Base-by-base conservation (phyloP, 768 basidiomycete genomes). In the Zangia roseola region DNA sequence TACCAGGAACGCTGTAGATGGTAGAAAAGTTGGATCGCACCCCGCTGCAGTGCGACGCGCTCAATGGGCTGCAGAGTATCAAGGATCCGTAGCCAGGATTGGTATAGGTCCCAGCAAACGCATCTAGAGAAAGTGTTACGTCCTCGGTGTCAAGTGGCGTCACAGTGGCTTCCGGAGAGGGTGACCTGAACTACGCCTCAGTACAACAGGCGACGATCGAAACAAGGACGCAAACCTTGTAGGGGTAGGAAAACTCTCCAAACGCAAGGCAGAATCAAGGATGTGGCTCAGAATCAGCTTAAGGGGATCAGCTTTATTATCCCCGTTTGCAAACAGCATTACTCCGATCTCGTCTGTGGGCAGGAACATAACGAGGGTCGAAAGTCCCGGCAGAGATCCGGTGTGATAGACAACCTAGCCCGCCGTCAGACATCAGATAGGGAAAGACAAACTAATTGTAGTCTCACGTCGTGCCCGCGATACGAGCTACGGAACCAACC, bases 401-500 rank as follows among this genome's bases (percentile, higher is more conserved):
- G 39, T 10, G 47, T 72, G 74, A 31, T 43, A 54, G 6, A 76
- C 46, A 5, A 71, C 26, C 78, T 75, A 19, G 2, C 17, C n/a
- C 6, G 20, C 23, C 2, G 21, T 47, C 9, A 37, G 41, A 13
- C 12, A 43, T 49, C 16, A 21, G 36, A n/a, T 5, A 24, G 16
- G 13, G 16, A 21, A 9, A 19, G 12, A 47, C 3, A 10, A 4
- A 38, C 19, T 26, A 16, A 24, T 31, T 13, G 20, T 40, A 21
- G 20, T 40, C 62, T 36, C 50, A 76, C 75, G 23, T 76, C 70
- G 44, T 75, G 71, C 0, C 71, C 76, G 2, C 59, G 62, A 44
- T 72, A 74, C 1, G 75, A 69, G 7, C 16, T 40, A 7, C 71
- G 63, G 34, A n/a, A 28, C 75, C 76, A 78, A 5, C 77, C 77